Conservation (phyloP, 495 filamentous ascomycete species). For the Hypoxylon rickii region DNA sequence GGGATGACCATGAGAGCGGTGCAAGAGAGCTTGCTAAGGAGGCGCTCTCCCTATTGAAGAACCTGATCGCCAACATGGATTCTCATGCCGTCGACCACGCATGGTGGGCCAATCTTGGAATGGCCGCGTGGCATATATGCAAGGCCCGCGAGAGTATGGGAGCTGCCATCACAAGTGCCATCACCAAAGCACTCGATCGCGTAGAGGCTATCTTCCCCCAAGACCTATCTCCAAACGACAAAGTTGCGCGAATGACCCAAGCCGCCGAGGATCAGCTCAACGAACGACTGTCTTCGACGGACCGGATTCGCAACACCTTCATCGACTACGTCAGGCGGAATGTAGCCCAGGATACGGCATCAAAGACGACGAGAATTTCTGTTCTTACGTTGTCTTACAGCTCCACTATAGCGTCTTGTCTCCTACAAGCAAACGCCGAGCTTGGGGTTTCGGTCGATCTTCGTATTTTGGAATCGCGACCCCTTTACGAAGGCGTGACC, state of each 20-base stretch:
- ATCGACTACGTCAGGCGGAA: conserved; percentile 26
- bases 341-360: conserved; percentile 16
- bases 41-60: conserved; percentile 53
- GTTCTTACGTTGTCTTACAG: conserved; percentile 64
- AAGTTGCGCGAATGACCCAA: conserved; percentile 41
- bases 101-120: conserved; percentile 61
- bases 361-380: conserved; percentile 39
- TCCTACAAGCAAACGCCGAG: conserved; percentile 28
- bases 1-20: conserved; percentile 59
- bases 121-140: conserved; percentile 66
- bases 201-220: conserved; percentile 37
- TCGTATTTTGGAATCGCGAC: conserved; percentile 67
- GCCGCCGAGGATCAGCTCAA: conserved; percentile 28
- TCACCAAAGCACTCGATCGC: conserved; percentile 50
- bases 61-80: conserved; percentile 41
- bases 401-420: conserved; percentile 57
- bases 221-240: conserved; percentile 30
- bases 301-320: conserved; percentile 44
- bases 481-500: conserved; percentile 65
- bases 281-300: conserved; percentile 23
- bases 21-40: conserved; percentile 58
- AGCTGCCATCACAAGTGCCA: conserved; percentile 57
- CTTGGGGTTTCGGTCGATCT: conserved; percentile 51
- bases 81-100: conserved; percentile 30
- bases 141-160: conserved; percentile 69